Evolutionary conservation across 352 stramenopile species (phyloP), one percentile per base, ranked within the genome.

Genomic region (Paralagenidium karlingii): DNA sequence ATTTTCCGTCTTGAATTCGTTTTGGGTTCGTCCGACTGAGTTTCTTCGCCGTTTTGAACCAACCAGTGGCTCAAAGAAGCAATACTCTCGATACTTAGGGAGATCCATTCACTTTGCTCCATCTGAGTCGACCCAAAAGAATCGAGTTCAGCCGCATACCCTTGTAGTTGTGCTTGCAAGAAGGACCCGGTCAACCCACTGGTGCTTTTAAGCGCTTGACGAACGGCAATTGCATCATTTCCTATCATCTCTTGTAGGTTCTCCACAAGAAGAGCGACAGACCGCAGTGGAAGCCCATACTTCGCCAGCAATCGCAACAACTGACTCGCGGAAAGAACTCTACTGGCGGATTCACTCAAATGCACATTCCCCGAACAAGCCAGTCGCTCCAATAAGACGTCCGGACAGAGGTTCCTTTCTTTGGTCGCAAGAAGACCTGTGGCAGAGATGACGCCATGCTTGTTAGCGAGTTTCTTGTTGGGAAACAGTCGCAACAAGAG

Each of bases 381-480:
- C 15, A 77, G 65, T 30, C 86, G 71, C 38, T 81, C 84, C 24
- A 63, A 43, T 16, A 92, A 56, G 13, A 63, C 36, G 13, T 82
- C 64, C 2, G 78, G 66, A 45, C 82, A 89, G 30, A 89, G 40
- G 3, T 69, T 66, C 5, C 56, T 13, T 32, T 89, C 71, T 40
- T 89, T 89, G 3, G 75, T 84, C 15, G 75, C 78, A 34, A 84
- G 70, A 29, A 87, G 53, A 20, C 68, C 73, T 4, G 73, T 88
- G 32, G 67, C 81, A 13, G 60, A 71, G 8, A 78, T 39, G 20
- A 81, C 82, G 11, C 56, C 57, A 8, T 42, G 52, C 77, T 0
- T 55, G 29, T 16, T 58, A 68, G 24, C 49, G 53, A 4, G 28
- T 45, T 15, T 29, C 36, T 21, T 34, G 34, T 8, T 27, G 33